phyloP scores from a whole-genome alignment of 176 grass and related monocot genomes.

The Juncus effusus region DNA sequence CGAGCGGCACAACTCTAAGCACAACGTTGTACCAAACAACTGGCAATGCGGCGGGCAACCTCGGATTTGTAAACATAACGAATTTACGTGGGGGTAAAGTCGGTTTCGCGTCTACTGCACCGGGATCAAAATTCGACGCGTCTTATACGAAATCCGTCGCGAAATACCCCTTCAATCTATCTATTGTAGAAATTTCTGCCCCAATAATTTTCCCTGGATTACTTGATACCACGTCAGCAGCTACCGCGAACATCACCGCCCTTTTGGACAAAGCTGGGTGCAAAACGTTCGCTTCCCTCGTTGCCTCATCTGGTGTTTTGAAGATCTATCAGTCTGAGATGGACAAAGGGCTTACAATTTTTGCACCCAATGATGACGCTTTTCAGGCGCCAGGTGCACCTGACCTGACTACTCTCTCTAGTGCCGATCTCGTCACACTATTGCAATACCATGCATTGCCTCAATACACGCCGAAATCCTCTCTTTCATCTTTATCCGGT shows the following conservation, averaged over 20 bases:
- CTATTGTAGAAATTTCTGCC: constrained; percentile 55
- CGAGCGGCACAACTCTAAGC: constrained; percentile 39
- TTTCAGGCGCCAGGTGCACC: constrained; percentile 52
- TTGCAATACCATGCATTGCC: constrained; percentile 79
- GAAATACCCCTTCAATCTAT: constrained; percentile 60
- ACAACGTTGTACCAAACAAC: constrained; percentile 88
- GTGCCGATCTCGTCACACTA: constrained; percentile 54
- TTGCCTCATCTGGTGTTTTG: constrained; percentile 55
- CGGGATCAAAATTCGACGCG: constrained; percentile 52
- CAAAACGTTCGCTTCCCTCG: constrained; percentile 67
- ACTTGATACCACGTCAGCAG: constrained; percentile 38
- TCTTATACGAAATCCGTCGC: constrained; percentile 58
- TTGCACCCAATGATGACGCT: constrained; percentile 84
- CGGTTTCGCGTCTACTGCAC: constrained; percentile 50
- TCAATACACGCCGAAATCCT: constrained; percentile 61
- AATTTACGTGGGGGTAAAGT: constrained; percentile 50
- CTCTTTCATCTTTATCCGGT: constrained; percentile 48
- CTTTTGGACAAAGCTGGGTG: constrained; percentile 85
- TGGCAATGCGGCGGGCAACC: constrained; percentile 46
- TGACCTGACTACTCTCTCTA: constrained; percentile 45
- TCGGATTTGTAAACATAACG: constrained; percentile 61
- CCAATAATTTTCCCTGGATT: constrained; percentile 73
- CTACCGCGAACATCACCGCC: constrained; percentile 44
- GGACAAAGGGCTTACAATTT: constrained; percentile 73
- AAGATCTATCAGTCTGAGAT: constrained; percentile 67